Conservation (phyloP, 2,329 filamentous ascomycete species). For the Penicillium nordicum region DNA sequence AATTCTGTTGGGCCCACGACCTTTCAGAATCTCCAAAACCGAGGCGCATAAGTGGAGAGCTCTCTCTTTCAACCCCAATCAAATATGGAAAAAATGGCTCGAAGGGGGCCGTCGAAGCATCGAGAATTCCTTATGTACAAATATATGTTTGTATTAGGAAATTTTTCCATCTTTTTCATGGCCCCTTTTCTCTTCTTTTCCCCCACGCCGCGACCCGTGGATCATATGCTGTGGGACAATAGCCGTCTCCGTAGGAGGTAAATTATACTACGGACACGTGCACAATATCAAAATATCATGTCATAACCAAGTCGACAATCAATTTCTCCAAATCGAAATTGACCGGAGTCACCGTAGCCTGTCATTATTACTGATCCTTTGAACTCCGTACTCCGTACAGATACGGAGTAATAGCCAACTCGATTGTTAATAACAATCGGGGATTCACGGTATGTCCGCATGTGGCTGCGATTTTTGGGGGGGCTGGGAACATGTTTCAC, state of each 20-base stretch:
- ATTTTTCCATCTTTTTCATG: not conserved
- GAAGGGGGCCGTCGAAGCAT: conserved; percentile 5
- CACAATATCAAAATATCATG: not conserved
- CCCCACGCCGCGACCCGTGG: conserved; percentile 21
- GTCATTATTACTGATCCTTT: not conserved
- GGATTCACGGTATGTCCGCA: not conserved
- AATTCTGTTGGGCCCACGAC: conserved; percentile 1
- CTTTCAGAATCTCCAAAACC: not conserved
- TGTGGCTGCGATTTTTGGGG: not conserved
- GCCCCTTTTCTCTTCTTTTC: not conserved
- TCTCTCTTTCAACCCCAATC: not conserved
- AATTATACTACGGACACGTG: not conserved
- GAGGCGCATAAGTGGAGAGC: conserved; percentile 8
- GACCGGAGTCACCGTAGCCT: not conserved
- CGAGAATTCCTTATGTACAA: conserved; percentile 1
- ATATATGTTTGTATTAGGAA: not conserved
- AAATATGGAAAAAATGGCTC: conserved; percentile 4
- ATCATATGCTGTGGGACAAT: not conserved
- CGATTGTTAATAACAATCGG: not conserved
- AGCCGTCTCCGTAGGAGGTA: not conserved
- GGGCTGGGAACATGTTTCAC: not conserved
- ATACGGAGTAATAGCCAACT: not conserved
- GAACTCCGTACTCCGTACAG: not conserved
- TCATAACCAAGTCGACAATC: not conserved
- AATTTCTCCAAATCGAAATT: not conserved